Evolutionary conservation across 768 basidiomycete genomes (phyloP).

Genomic region (Tulasnella sp.): DNA sequence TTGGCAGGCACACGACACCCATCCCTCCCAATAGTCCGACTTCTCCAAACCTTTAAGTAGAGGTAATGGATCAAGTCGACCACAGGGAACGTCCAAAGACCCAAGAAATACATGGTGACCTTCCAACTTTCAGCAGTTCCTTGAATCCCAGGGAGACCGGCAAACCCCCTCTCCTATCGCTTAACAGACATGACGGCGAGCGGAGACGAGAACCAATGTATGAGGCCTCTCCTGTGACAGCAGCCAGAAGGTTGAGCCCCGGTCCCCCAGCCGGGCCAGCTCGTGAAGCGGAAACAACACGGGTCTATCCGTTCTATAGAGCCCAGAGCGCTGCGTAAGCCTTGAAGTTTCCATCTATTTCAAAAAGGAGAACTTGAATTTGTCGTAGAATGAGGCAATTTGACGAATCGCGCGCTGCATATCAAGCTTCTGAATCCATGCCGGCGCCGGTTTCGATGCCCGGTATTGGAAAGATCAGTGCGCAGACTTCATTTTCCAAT

Average conservation of each 20-base stretch:
- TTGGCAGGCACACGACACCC: background rate
- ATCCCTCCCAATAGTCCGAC: background rate
- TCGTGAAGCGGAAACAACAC: background rate
- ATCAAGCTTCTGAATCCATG: constrained; percentile 66
- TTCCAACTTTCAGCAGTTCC: background rate
- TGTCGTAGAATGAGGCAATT: constrained; percentile 25
- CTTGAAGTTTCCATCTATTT: too few relatives aligned
- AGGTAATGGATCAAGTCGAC: background rate
- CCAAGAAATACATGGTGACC: background rate
- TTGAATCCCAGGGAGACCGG: background rate
- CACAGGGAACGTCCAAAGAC: background rate
- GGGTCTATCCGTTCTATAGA: background rate
- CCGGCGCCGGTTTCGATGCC: constrained; percentile 80
- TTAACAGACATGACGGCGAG: background rate
- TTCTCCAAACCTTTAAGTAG: background rate
- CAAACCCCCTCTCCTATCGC: background rate
- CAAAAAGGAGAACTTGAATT: background rate
- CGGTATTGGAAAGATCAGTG: constrained; percentile 86
- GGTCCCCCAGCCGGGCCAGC: background rate
- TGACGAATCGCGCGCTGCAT: constrained; percentile 57
- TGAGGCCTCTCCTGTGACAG: background rate
- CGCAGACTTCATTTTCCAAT: constrained; percentile 26
- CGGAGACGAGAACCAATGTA: background rate
- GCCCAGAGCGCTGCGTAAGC: constrained; percentile 21
- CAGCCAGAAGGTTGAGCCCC: background rate